Evolutionary conservation across 768 basidiomycete genomes (phyloP).

Genomic region (Suillus spraguei): DNA sequence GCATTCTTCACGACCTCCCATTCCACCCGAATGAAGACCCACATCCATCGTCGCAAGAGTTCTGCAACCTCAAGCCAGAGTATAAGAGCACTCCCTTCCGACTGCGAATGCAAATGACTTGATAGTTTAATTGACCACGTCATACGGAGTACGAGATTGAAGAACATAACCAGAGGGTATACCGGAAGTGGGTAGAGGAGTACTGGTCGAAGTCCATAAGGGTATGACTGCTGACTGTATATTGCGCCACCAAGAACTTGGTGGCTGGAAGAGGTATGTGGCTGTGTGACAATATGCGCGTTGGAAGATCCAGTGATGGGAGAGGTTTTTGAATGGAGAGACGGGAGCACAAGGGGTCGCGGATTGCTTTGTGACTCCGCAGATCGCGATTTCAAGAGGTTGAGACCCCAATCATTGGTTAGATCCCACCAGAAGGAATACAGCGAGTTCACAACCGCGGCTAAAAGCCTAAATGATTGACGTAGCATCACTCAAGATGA

Average conservation of each 20-base stretch:
- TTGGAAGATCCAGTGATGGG: conserved; percentile 24
- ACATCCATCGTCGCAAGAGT: conserved; percentile 91
- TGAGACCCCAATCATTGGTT: conserved; percentile 96
- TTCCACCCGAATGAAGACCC: conserved; percentile 96
- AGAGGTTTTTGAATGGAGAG: conserved; percentile 40
- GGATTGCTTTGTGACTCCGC: conserved; percentile 33
- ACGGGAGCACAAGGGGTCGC: conserved; percentile 48
- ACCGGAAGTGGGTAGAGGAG: conserved; percentile 80
- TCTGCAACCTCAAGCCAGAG: conserved; percentile 93
- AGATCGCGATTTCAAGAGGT: conserved; percentile 54
- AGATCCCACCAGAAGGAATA: conserved; percentile 99
- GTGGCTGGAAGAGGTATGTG: conserved; percentile 23
- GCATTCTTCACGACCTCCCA: conserved; percentile 86
- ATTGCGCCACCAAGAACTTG: conserved; percentile 8
- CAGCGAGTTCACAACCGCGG: conserved; percentile 83
- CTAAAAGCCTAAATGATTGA: conserved; percentile 63
- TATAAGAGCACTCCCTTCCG: conserved; percentile 81
- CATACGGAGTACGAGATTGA: conserved; percentile 88
- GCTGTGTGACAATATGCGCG: conserved; percentile 8
- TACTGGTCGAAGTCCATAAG: conserved; percentile 73
- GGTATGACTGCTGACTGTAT: conserved; percentile 40
- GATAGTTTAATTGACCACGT: conserved; percentile 94
- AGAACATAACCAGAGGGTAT: conserved; percentile 80
- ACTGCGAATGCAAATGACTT: conserved; percentile 75
- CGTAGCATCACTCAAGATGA: conserved; percentile 10